These are phyloP conservation scores for Asclepias syriaca DNA, from an alignment of 257 asterid genomes.

Conservation along the genomic window DNA sequence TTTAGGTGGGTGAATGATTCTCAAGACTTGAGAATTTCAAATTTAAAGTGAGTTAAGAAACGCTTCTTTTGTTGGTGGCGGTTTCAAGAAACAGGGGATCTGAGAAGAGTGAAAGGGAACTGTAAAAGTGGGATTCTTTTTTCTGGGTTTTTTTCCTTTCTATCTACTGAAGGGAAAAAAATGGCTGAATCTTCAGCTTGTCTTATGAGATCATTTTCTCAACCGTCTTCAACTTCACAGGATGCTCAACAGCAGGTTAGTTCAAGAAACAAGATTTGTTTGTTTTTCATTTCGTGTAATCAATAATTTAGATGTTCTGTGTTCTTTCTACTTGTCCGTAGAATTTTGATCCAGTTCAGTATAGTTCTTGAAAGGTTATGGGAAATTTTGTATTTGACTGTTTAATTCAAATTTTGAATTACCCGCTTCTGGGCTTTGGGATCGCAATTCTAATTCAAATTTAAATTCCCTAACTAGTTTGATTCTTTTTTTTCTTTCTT, in stretches of 20 bases:
- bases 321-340: background rate
- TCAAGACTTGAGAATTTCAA: background rate
- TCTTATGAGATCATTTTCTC: slow-evolving; percentile 53
- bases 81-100: background rate
- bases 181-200: slow-evolving; percentile 70
- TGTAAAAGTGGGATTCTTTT: slow-evolving; percentile 7
- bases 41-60: background rate
- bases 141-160: background rate
- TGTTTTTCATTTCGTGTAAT: background rate
- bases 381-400: background rate
- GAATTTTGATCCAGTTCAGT: background rate
- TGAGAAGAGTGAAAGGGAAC: background rate
- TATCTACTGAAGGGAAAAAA: slow-evolving; percentile 1
- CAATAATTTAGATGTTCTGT: background rate
- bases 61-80: background rate
- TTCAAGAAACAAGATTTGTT: background rate
- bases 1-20: background rate
- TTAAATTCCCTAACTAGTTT: background rate
- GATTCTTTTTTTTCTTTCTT: background rate
- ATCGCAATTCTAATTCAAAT: background rate
- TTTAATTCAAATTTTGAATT: background rate
- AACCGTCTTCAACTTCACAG: slow-evolving; percentile 41
- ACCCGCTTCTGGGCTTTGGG: background rate
- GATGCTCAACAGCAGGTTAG: slow-evolving; percentile 49
- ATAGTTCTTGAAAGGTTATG: background rate